These are phyloP conservation scores for Triticum aestivum DNA, from an alignment of 176 grass and related monocot genomes.

Conservation along the genomic window IWGSC_CS_RefSeq_v2.1 NC_057800.1:479292261-479292760, in stretches of 20 bases:
- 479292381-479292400: not conserved
- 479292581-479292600: not conserved
- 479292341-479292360: not conserved
- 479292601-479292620: not conserved
- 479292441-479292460: not conserved
- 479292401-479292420: not conserved
- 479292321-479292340: not conserved
- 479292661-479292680: not conserved
- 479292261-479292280: not conserved
- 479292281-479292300: not conserved
- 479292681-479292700: not conserved
- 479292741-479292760: not conserved
- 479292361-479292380: not conserved
- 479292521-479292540: not conserved
- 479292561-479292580: not conserved
- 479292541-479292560: slow-evolving; percentile 4
- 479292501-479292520: slow-evolving; percentile 39
- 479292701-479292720: not conserved
- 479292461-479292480: slow-evolving; percentile 10
- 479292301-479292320: not conserved
- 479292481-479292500: slow-evolving; percentile 10
- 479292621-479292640: not conserved
- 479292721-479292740: not conserved
- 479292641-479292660: not conserved
- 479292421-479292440: too few species aligned